Base-by-base conservation (phyloP, 306 rosid genomes). In the Chamaecrista fasciculata region DNA sequence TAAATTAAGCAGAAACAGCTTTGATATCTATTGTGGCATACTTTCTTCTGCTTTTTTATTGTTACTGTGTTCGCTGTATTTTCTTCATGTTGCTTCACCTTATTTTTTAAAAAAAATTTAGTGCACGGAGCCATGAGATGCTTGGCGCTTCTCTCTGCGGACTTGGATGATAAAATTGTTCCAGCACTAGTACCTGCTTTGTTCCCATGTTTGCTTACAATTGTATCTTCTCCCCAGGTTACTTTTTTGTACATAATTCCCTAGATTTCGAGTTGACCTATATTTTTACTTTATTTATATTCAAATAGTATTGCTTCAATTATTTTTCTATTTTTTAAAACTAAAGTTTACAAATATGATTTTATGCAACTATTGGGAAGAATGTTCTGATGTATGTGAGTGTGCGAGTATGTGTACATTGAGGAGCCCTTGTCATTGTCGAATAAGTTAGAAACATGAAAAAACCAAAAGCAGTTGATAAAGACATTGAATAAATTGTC, bases 61-160 rank as follows among this genome's bases (percentile, higher is more conserved):
- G 26, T 67, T 69, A 31, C 8, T 33, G 7, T 29, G 47, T 34
- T 63, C 82, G 16, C 43, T 62, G 53, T 39, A 33, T 55, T 77
- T 68, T 65, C 48, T 66, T 21, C 71, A 48, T 73, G 67, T 58
- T 62, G 74, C 70, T 76, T 39, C 19, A 56, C 67, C 51, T 26
- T 43, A 2, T 75, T 24, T n/a, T 60, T 58, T 36, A 29, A 40
- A 56, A 24, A 24, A 21, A 70, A 74, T 82, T 66, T 76, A 93
- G 98, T 90, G 34, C 87, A 88, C 82, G 98, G 98, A 73, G 96
- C 92, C 81, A 85, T 94, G 85, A 88, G 90, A 67, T 94, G 98
- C 82, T 77, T 94, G 86, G 91, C 85, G 65, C 97, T 94, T 76
- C 89, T 94, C 46, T 85, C 87, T 56, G 96, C 79, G 36, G 98